These are phyloP conservation scores for Calonectria crousiana DNA, from an alignment of 2,329 filamentous ascomycete genomes.

Conservation along the genomic window DNA sequence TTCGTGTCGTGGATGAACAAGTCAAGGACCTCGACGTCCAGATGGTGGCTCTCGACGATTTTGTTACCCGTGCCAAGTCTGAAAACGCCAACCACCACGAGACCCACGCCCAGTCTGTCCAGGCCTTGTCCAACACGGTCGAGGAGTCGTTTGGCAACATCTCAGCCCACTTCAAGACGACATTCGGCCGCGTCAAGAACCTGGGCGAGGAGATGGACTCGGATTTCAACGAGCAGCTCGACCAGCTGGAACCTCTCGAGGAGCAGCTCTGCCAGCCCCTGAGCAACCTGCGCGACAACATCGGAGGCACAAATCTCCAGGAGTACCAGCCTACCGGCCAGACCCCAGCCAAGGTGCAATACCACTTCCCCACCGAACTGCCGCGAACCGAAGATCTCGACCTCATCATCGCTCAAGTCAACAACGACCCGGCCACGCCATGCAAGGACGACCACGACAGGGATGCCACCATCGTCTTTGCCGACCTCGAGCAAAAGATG, in stretches of 20 bases:
- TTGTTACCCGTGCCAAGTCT: constrained; percentile 83
- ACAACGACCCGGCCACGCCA: constrained; percentile 49
- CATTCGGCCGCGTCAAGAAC: constrained; percentile 75
- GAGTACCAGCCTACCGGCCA: constrained; percentile 89
- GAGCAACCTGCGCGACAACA: constrained; percentile 75
- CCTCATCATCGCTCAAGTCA: constrained; percentile 56
- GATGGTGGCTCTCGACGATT: constrained; percentile 90
- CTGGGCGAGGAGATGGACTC: constrained; percentile 77
- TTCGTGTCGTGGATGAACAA: constrained; percentile 90
- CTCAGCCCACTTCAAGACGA: constrained; percentile 75
- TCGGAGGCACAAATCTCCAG: constrained; percentile 73
- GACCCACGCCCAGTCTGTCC: constrained; percentile 75
- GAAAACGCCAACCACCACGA: constrained; percentile 85
- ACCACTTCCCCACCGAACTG: constrained; percentile 82
- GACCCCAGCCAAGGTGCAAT: constrained; percentile 85
- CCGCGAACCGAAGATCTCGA: constrained; percentile 75
- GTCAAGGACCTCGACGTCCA: constrained; percentile 88
- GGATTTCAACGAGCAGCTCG: constrained; percentile 69
- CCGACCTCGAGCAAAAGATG: constrained; percentile 50
- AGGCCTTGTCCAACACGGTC: constrained; percentile 74
- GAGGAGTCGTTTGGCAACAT: constrained; percentile 80
- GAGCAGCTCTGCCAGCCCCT: constrained; percentile 76
- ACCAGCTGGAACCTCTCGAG: constrained; percentile 71
- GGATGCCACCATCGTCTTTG: constrained; percentile 56
- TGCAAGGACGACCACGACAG: constrained; percentile 47